Conservation (phyloP, 2,329 filamentous ascomycete species). For the Periconia digitata region DNA sequence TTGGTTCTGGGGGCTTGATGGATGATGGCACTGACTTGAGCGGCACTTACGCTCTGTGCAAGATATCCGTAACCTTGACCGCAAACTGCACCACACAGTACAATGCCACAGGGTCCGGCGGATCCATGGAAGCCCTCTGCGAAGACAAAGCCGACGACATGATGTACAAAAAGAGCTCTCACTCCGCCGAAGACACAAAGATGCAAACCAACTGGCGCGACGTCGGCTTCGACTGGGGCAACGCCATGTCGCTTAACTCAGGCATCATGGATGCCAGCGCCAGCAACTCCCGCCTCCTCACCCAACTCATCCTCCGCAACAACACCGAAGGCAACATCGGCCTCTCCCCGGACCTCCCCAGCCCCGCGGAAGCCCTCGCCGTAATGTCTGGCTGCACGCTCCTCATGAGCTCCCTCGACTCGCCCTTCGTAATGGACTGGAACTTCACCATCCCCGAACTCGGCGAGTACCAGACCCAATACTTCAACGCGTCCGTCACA, state of each 20-base stretch:
- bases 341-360: constrained; percentile 60
- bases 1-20: constrained; percentile 47
- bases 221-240: constrained; percentile 48
- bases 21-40: constrained; percentile 20
- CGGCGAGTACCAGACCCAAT: constrained; percentile 52
- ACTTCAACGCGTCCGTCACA: constrained; percentile 65
- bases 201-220: constrained; percentile 47
- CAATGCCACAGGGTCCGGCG: constrained; percentile 53
- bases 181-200: constrained; percentile 60
- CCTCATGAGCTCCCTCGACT: constrained; percentile 59
- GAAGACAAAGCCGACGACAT: constrained; percentile 57
- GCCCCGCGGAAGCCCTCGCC: constrained; percentile 72
- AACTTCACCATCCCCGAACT: constrained; percentile 40
- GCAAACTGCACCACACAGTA: constrained; percentile 64
- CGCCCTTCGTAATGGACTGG: constrained; percentile 61
- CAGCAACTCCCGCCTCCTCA: constrained; percentile 48
- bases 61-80: constrained; percentile 64
- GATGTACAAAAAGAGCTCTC: constrained; percentile 55
- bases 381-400: constrained; percentile 69
- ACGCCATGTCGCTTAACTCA: constrained; percentile 46
- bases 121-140: constrained; percentile 63
- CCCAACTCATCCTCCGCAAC: constrained; percentile 45
- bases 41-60: constrained; percentile 64
- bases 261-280: constrained; percentile 48
- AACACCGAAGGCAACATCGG: constrained; percentile 21